Conservation (phyloP, 2,329 filamentous ascomycete genomes). For the Akanthomyces lecanii region DNA sequence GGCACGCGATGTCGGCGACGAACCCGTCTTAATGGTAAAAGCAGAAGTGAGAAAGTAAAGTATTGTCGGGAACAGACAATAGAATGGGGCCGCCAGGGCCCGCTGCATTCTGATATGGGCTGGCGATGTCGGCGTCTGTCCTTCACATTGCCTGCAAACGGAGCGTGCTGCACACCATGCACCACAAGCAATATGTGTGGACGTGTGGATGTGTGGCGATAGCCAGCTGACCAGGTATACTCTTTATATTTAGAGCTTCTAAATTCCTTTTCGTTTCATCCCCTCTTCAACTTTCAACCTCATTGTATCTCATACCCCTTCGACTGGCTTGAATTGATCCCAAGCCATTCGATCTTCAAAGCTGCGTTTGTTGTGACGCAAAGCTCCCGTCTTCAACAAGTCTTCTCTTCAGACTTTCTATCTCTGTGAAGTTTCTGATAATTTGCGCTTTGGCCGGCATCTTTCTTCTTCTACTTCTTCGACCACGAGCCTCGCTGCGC, state of each 20-base stretch:
- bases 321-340: slow-evolving; percentile 10
- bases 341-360: neutral
- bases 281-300: neutral
- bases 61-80: slow-evolving; percentile 2
- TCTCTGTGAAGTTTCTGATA: neutral
- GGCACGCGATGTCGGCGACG: neutral
- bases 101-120: neutral
- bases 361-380: neutral
- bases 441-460: neutral
- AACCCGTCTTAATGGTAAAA: neutral
- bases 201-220: too few relatives aligned
- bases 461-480: neutral
- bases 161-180: neutral
- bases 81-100: neutral
- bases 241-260: neutral
- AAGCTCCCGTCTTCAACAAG: neutral
- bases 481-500: neutral
- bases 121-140: slow-evolving; percentile 13
- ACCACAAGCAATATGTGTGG: neutral
- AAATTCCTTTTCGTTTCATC: neutral
- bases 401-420: too few relatives aligned
- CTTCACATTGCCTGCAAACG: slow-evolving; percentile 6
- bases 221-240: too few relatives aligned
- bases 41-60: neutral
- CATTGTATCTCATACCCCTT: neutral